Base-by-base conservation (phyloP, 1,284 basidiomycete genomes). In the Afroboletus lepidellus region DNA sequence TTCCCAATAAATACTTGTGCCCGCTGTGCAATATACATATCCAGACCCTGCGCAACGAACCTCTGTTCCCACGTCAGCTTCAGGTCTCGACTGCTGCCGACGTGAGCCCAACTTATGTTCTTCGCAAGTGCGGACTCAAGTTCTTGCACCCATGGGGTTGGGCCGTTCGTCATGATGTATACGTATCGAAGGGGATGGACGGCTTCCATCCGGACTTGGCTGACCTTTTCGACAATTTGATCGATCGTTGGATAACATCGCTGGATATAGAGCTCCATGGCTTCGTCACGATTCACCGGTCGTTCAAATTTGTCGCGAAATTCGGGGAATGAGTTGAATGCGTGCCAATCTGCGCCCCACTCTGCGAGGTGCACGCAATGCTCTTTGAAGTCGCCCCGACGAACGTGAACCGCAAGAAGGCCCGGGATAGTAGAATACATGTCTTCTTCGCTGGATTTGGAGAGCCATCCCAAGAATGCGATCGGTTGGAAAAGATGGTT, bases 81-180 rank as follows among this genome's bases (percentile, higher is more conserved):
- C 51, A 75, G 33, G 49, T 76, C 76, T 32, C 68, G 60, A 49
- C 71, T 73, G 43, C 70, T 69, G n/a, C 48, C 21, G 11, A 67
- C 20, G 15, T 52, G 53, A 13, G 57, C 56, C 65, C 65, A 67
- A n/a, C 20, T 20, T 46, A 54, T 62, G 27, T 60, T 48, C 3
- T 33, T 33, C 13, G n/a, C 41, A 16, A 83, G 57, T 24, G 72
- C 75, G 0, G 53, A 49, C 58, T 74, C 74, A 23, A 85, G 70
- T 53, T 79, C 72, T 1, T 59, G 55, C 6, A 81, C 61, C 76
- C 78, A 84, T n/a, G 56, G 55, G 13, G 44, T 36, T 16, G 73
- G 64, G 2, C 73, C 83, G 46, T 85, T 84, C 33, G 83, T 83
- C 76, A 84, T 76, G 45, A 85, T 69, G 57, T 79, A 83, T 23